Base-by-base conservation (phyloP, 2,329 filamentous ascomycete genomes). In the Talaromyces sp. region DNA sequence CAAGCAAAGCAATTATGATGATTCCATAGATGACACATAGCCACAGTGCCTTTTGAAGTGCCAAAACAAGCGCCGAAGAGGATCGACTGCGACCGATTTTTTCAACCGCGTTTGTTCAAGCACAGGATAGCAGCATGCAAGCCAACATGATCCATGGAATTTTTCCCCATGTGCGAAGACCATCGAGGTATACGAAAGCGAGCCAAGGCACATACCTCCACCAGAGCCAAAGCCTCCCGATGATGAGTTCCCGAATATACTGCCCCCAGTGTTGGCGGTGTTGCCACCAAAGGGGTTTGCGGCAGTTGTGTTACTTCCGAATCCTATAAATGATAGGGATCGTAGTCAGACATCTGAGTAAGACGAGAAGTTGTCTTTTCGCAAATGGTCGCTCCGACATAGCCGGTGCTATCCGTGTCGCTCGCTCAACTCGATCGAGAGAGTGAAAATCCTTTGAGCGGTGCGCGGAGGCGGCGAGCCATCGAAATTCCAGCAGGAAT, bases 161-260 rank as follows among this genome's bases (percentile, higher is more conserved):
- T 11, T 19, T 19, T 4, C 19, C 43, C 43, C 24, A 46, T n/a
- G n/a, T n/a, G 19, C 43, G 24, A 19, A 46, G 19, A 19, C n/a
- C 21, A 24, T 46, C 21, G n/a, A 46, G 21, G 14, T 24, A 21
- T 46, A 26, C 21, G n/a, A 58, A 26, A 56, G 43, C 27, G 26
- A 54, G 43, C 32, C 54, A 56, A 57, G 43, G 58, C 57, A 76
- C 74, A 68, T 76, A 77, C 74, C 74, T 75, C 72, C 72, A 65
- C 73, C 71, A 66, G 73, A 73, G 64, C 74, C 75, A 64, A 76
- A 77, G 67, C 72, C 71, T 66, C 71, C 69, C 66, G 70, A 71
- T 62, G 69, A 69, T 60, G 69, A 69, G 62, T 69, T 74, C 61
- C 72, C 72, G 61, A 74, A 73, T 62, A 72, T 65, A 65, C 72